Evolutionary conservation across 192 early-diverging fungal genomes (phyloP).

Genomic region (Rhizophagus prolifer): DNA sequence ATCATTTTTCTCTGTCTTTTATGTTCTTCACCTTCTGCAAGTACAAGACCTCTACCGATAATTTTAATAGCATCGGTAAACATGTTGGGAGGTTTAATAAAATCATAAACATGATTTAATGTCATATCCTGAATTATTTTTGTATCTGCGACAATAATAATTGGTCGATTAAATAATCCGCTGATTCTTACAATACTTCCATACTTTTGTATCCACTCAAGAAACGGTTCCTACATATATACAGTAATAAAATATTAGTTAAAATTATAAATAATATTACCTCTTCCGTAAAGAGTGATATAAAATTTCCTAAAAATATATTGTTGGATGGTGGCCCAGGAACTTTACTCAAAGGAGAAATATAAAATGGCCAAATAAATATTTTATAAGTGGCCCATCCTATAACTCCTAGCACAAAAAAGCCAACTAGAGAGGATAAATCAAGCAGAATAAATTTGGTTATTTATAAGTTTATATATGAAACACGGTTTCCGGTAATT

Average conservation of each 20-base stretch:
- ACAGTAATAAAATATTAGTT: neutral
- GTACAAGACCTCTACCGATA: slow-evolving; percentile 48
- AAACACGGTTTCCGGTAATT: too few relatives aligned
- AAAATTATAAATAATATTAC: neutral
- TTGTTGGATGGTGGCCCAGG: neutral
- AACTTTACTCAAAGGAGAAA: neutral
- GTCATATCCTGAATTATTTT: slow-evolving; percentile 48
- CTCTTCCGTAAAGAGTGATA: neutral
- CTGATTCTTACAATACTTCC: slow-evolving; percentile 49
- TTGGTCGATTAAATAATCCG: slow-evolving; percentile 41
- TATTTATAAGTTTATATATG: too few relatives aligned
- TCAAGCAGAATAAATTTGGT: too few relatives aligned
- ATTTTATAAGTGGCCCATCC: neutral
- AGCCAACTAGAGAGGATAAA: too few relatives aligned
- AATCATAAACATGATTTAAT: slow-evolving; percentile 46
- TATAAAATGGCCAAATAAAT: neutral
- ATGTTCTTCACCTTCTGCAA: slow-evolving; percentile 54
- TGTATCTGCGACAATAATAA: slow-evolving; percentile 49
- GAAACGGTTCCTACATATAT: slow-evolving; percentile 27
- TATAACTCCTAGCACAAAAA: neutral
- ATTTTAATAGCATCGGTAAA: slow-evolving; percentile 32
- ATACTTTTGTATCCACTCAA: slow-evolving; percentile 48
- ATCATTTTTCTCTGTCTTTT: slow-evolving; percentile 55
- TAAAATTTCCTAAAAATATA: neutral
- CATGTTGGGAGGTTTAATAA: slow-evolving; percentile 36